Evolutionary conservation across 495 filamentous ascomycete genomes (phyloP).

Genomic region (Aspergillus biplanus): DNA sequence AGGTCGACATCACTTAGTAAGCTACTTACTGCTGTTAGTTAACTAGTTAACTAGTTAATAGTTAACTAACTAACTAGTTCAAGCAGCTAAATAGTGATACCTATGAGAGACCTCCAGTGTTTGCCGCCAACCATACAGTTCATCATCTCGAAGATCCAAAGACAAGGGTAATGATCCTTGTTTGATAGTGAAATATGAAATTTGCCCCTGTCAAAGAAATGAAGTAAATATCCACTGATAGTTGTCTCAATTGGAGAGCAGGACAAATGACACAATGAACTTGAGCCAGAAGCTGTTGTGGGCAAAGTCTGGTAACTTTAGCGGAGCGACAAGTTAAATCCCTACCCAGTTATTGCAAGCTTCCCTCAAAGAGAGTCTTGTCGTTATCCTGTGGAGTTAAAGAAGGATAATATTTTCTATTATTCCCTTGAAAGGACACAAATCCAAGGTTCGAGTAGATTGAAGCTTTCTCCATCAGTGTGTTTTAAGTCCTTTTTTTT

Average conservation of each 20-base stretch:
- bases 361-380: slow-evolving; percentile 12
- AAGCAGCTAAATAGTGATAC: too few relatives aligned
- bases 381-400: slow-evolving; percentile 9
- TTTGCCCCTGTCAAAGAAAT: background rate
- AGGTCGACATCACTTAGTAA: too few relatives aligned
- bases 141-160: background rate
- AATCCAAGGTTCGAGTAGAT: slow-evolving; percentile 1
- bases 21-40: too few relatives aligned
- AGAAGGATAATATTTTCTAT: slow-evolving; percentile 4
- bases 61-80: too few relatives aligned
- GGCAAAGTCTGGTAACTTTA: slow-evolving; percentile 27
- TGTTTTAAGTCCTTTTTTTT: background rate
- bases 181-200: background rate
- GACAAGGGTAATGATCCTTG: background rate
- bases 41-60: too few relatives aligned
- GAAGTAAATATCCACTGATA: background rate
- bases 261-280: slow-evolving; percentile 17
- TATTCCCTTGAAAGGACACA: slow-evolving; percentile 5
- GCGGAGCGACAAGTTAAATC: slow-evolving; percentile 22
- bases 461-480: background rate
- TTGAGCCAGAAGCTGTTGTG: slow-evolving; percentile 16
- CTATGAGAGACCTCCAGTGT: background rate
- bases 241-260: background rate
- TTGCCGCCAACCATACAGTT: background rate
- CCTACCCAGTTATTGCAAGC: slow-evolving; percentile 10